Base-by-base conservation (phyloP, 176 grass and related monocot species). In the Raddia guianensis region DNA sequence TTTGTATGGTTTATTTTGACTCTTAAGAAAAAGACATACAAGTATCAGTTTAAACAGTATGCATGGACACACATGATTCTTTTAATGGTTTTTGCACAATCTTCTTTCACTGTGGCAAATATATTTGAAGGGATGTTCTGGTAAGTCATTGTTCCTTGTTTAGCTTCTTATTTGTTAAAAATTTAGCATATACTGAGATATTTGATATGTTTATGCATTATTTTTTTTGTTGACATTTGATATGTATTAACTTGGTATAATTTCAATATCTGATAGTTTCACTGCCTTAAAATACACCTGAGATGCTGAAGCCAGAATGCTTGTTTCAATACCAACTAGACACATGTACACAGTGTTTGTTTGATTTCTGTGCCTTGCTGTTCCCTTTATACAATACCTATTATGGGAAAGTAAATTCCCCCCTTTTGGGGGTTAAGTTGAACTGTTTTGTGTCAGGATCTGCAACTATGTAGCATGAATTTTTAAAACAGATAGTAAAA, bases 71-170 rank as follows among this genome's bases (percentile, higher is more conserved):
- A 91, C 82, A 99, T 99, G 97, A 99, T 99, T 70, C 97, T 99
- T 90, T 79, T 99, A 63, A 93, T 84, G 20, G 97, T 99, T 75
- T 99, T 90, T 77, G 89, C 66, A 4, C 97, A 99, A 61, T 99
- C 97, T 33, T 85, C 97, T 66, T 99, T 99, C 68, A 99, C 97
- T 11, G 97, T 99, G n/a, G 97, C 91, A 88, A 99, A 95, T 89
- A 99, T 99, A 90, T 99, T 99, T 76, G 93, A 99, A 91, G 97
- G 97, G 67, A 99, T 99, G 72, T 96, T 99, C 80, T 99, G 97
- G 97, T 99, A 93, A 63, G 84, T 11, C 21, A 64, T 61, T 43
- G 44, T 60, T 77, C 51, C 45, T 54, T 59, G 71, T n/a, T 55
- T 27, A 56, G 44, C 34, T 0, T 40, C 15, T 27, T 66, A 35